Percentiles rank a stretch among this genome's conserved stretches.
These are phyloP conservation scores for Achlya hypogyna DNA, from an alignment of 352 stramenopile species.

Conservation along the genomic window DNA sequence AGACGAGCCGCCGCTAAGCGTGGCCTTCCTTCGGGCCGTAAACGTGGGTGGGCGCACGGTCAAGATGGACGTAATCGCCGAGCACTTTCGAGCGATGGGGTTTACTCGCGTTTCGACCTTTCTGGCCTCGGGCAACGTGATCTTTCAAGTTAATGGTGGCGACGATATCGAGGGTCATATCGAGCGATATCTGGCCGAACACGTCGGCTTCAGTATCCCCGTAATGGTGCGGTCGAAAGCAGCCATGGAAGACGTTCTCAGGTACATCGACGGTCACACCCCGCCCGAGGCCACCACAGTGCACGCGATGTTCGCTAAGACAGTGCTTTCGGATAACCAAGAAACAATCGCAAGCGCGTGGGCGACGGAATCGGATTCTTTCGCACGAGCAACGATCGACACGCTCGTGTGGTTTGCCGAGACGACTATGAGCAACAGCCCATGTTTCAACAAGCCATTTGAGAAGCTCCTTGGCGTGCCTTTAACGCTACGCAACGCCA, in stretches of 20 bases:
- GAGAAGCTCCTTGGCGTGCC: not conserved
- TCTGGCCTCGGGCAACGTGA: not conserved
- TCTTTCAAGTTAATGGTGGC: not conserved
- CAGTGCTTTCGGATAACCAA: not conserved
- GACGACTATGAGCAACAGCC: not conserved
- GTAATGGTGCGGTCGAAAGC: not conserved
- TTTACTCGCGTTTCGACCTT: not conserved
- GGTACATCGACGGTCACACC: not conserved
- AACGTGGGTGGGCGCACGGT: not conserved
- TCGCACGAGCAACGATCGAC: not conserved
- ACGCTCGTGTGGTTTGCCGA: not conserved
- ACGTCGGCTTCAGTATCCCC: not conserved
- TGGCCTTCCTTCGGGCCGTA: not conserved
- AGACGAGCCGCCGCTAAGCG: not conserved
- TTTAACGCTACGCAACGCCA: not conserved
- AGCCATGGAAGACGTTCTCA: not conserved
- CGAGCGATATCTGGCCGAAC: not conserved
- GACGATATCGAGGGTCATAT: not conserved
- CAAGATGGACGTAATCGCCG: not conserved
- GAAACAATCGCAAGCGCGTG: not conserved
- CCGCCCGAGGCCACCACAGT: not conserved
- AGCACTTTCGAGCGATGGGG: not conserved
- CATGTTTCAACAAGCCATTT: not conserved
- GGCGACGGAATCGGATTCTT: not conserved
- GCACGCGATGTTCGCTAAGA: not conserved